These are phyloP conservation scores for Colletotrichum lindemuthianum DNA, from an alignment of 2,329 filamentous ascomycete genomes.

Conservation along the genomic window DNA sequence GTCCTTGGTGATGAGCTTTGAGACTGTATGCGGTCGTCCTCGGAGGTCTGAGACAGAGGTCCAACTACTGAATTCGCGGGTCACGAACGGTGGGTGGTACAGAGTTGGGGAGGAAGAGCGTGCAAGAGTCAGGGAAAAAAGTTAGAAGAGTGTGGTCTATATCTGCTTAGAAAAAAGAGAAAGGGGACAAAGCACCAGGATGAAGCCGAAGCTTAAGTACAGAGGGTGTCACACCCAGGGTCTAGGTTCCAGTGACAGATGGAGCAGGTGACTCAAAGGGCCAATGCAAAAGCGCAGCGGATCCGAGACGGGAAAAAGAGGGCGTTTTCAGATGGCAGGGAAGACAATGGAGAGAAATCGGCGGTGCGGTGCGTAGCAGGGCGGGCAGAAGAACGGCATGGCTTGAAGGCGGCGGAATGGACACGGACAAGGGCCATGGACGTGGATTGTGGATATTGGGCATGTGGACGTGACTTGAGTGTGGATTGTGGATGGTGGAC, in stretches of 20 bases:
- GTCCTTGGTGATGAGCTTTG: background rate
- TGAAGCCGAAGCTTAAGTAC: conserved; percentile 34
- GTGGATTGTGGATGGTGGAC: no score
- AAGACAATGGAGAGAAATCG: conserved; percentile 22
- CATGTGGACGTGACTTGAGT: background rate
- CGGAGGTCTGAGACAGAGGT: conserved; percentile 16
- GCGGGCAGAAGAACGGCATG: conserved; percentile 1
- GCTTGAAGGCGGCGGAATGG: conserved; percentile 4
- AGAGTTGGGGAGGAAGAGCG: background rate
- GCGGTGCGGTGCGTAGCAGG: background rate
- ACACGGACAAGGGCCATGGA: background rate
- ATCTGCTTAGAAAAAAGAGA: conserved; percentile 21
- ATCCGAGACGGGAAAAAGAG: conserved; percentile 18
- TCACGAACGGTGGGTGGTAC: background rate
- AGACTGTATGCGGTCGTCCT: conserved; percentile 12
- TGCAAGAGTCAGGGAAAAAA: background rate
- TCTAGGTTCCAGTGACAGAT: conserved; percentile 34
- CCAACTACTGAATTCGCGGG: background rate
- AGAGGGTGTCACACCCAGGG: conserved; percentile 25
- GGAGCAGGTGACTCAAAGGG: conserved; percentile 36
- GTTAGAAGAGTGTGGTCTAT: conserved; percentile 12
- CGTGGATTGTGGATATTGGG: background rate
- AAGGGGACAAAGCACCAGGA: conserved; percentile 30
- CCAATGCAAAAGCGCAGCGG: conserved; percentile 35
- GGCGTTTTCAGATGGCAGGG: conserved; percentile 35